These are phyloP conservation scores for Vaccinium vitisidaea DNA, from an alignment of 148 eudicot species.

Conservation along the genomic window DNA sequence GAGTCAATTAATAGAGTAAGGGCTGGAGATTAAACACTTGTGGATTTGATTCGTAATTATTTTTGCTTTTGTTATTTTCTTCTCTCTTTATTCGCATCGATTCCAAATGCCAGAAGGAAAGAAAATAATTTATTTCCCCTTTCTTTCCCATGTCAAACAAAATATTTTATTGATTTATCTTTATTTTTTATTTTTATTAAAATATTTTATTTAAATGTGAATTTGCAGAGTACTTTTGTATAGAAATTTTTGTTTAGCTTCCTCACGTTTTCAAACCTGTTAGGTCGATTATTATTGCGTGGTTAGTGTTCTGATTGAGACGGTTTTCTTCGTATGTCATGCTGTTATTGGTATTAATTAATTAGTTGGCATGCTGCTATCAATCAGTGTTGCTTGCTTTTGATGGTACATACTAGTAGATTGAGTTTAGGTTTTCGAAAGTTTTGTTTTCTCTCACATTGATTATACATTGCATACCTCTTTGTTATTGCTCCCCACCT, in stretches of 20 bases:
- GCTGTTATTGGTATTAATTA: neutral
- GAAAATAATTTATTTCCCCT: neutral
- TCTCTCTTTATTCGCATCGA: neutral
- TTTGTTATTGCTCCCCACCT: neutral
- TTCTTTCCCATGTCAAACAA: too few species aligned
- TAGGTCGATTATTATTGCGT: neutral
- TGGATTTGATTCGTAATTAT: neutral
- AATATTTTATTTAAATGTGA: neutral
- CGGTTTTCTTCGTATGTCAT: neutral
- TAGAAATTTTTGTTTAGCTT: neutral
- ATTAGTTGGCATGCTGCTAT: neutral
- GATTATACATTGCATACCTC: neutral
- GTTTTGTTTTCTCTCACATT: neutral
- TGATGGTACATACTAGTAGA: neutral
- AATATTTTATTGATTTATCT: too few species aligned
- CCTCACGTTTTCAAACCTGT: neutral
- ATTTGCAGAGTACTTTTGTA: too few species aligned
- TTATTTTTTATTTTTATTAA: neutral
- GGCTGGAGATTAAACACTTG: too few species aligned
- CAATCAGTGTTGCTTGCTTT: neutral
- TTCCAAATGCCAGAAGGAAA: neutral
- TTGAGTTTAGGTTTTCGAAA: neutral
- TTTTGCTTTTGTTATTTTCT: neutral
- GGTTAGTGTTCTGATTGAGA: neutral
- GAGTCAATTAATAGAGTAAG: too few species aligned